phyloP scores from a whole-genome alignment of 2,329 filamentous ascomycete species.

The Raffaelea deltoideospora region DNA sequence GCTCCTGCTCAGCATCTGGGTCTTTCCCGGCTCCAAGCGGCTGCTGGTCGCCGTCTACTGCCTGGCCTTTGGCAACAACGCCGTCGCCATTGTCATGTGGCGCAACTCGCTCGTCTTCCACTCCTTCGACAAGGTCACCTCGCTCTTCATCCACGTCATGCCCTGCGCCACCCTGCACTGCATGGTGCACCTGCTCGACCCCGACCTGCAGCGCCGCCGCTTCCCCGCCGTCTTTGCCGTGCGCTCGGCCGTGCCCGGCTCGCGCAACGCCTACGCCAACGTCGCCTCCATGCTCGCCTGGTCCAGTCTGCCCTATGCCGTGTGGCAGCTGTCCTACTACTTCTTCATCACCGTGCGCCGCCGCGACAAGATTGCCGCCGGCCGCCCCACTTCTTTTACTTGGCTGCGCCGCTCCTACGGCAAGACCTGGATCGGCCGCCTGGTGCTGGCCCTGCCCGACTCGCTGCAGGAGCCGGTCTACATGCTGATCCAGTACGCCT shows the following conservation, averaged over 20 bases:
- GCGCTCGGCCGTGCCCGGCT: slow-evolving; percentile 51
- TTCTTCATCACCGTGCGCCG: slow-evolving; percentile 89
- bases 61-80: slow-evolving; percentile 89
- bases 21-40: slow-evolving; percentile 78
- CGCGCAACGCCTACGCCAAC: slow-evolving; percentile 62
- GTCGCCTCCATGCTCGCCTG: slow-evolving; percentile 79
- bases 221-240: slow-evolving; percentile 83
- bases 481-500: slow-evolving; percentile 89
- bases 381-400: slow-evolving; percentile 89
- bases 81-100: slow-evolving; percentile 97
- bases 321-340: slow-evolving; percentile 91
- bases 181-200: slow-evolving; percentile 65
- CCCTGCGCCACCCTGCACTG: slow-evolving; percentile 88
- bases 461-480: slow-evolving; percentile 74
- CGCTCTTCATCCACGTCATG: slow-evolving; percentile 99
- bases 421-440: slow-evolving; percentile 72
- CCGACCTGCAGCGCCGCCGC: slow-evolving; percentile 46
- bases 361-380: slow-evolving; percentile 90
- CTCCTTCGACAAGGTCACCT: slow-evolving; percentile 94
- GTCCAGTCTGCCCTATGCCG: slow-evolving; percentile 80
- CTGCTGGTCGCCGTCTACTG: slow-evolving; percentile 89
- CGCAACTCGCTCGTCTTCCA: slow-evolving; percentile 97
- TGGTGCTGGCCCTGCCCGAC: slow-evolving; percentile 66
- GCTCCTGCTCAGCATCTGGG: slow-evolving; percentile 68
- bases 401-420: slow-evolving; percentile 89